A percentile compares a stretch with the other conserved stretches of the same genome.
phyloP scores from a whole-genome alignment of 768 basidiomycete genomes.

The Tephrocybe sp. region DNA sequence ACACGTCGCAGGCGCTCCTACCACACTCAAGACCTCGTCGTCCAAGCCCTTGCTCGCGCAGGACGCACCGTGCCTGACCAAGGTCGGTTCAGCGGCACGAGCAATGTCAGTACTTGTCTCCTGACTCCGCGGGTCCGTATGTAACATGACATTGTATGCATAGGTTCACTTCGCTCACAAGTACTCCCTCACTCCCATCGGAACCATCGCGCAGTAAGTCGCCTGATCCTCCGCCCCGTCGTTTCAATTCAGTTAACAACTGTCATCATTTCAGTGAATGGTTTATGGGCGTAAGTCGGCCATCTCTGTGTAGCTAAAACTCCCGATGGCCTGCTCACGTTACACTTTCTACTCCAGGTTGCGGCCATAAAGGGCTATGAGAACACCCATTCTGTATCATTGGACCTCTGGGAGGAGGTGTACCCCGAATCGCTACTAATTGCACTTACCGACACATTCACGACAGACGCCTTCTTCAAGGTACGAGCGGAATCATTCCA shows the following conservation, averaged over 20 bases:
- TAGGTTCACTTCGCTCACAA: constrained; percentile 85
- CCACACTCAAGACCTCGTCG: constrained; percentile 71
- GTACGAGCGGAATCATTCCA: constrained; percentile 30
- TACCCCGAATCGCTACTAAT: constrained; percentile 59
- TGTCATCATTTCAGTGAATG: constrained; percentile 57
- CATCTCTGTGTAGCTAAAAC: constrained; percentile 3
- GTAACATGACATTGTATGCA: background rate
- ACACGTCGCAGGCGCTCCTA: constrained; percentile 79
- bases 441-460: constrained; percentile 95
- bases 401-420: constrained; percentile 85
- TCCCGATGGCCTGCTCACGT: constrained; percentile 2
- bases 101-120: constrained; percentile 60
- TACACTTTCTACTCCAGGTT: constrained; percentile 44
- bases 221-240: constrained; percentile 1
- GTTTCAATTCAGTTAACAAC: background rate
- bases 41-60: constrained; percentile 68
- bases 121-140: constrained; percentile 4
- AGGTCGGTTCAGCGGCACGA: constrained; percentile 77
- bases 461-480: constrained; percentile 81
- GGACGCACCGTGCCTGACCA: constrained; percentile 41
- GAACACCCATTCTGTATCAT: constrained; percentile 64
- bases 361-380: constrained; percentile 85
- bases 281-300: constrained; percentile 76
- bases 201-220: constrained; percentile 84
- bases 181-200: constrained; percentile 62